A percentile compares a stretch with the other conserved stretches of the same genome.
phyloP scores from a whole-genome alignment of 805 yeast species.

The Cephaloascus fragrans region DNA sequence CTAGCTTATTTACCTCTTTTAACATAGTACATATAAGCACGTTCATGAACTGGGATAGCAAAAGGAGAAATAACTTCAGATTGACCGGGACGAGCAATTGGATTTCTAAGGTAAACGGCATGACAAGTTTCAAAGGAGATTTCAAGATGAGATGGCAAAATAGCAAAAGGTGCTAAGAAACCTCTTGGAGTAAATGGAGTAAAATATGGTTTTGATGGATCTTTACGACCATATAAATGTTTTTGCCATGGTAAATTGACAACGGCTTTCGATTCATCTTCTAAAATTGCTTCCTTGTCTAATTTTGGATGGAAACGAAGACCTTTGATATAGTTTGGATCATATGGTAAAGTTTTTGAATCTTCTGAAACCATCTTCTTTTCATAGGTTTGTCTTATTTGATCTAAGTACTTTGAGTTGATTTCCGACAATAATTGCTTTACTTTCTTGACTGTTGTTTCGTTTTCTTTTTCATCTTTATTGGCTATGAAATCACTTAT shows the following conservation, averaged over 20 bases:
- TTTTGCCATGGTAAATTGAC: slow-evolving; percentile 76
- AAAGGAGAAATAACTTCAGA: slow-evolving; percentile 93
- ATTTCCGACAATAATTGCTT: slow-evolving; percentile 21
- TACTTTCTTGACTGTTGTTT: slow-evolving; percentile 11
- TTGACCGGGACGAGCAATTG: slow-evolving; percentile 94
- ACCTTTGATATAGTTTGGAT: slow-evolving; percentile 37
- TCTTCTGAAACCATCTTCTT: slow-evolving; percentile 14
- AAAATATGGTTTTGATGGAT: slow-evolving; percentile 73
- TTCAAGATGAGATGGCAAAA: slow-evolving; percentile 88
- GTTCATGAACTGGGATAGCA: slow-evolving; percentile 71
- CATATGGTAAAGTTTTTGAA: slow-evolving; percentile 25
- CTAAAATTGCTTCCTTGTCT: slow-evolving; percentile 34
- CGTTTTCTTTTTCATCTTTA: background rate
- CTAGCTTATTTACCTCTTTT: slow-evolving; percentile 48
- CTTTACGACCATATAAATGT: slow-evolving; percentile 67
- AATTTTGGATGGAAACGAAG: slow-evolving; percentile 10
- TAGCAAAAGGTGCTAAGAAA: slow-evolving; percentile 85
- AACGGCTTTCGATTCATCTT: slow-evolving; percentile 37
- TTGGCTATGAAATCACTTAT: background rate
- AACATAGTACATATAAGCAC: slow-evolving; percentile 90
- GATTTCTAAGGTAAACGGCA: slow-evolving; percentile 94
- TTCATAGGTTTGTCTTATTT: slow-evolving; percentile 5
- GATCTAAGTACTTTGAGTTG: slow-evolving; percentile 13
- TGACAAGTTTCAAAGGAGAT: slow-evolving; percentile 87
- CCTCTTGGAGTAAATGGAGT: slow-evolving; percentile 97